Conservation (phyloP, 2,329 filamentous ascomycete genomes). For the Delphinella strobiligena region DNA sequence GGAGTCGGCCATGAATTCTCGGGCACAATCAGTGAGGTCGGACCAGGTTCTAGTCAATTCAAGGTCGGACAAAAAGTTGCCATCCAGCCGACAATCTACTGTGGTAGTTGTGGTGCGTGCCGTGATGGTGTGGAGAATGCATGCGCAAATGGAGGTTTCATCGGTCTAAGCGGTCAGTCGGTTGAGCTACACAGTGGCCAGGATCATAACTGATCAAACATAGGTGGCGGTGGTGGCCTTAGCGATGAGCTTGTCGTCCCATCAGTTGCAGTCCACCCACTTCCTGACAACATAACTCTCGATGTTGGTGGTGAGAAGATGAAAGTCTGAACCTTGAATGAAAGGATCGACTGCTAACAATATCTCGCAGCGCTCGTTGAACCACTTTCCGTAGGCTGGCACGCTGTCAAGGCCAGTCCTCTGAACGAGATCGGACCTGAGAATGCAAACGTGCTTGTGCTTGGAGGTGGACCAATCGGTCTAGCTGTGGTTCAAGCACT, state of each 20-base stretch:
- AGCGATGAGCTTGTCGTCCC: constrained; percentile 42
- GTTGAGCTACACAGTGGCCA: background rate
- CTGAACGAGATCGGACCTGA: constrained; percentile 19
- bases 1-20: constrained; percentile 53
- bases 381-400: constrained; percentile 53
- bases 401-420: constrained; percentile 42
- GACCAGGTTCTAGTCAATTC: constrained; percentile 30
- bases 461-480: constrained; percentile 51
- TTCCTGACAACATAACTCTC: constrained; percentile 41
- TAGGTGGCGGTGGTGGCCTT: constrained; percentile 34
- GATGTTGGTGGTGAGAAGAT: constrained; percentile 28
- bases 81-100: constrained; percentile 45
- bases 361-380: constrained; percentile 42
- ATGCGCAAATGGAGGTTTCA: constrained; percentile 44
- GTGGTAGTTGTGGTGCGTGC: constrained; percentile 45
- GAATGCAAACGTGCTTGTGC: constrained; percentile 1
- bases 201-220: background rate
- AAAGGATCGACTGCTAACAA: background rate
- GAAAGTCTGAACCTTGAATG: background rate
- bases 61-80: constrained; percentile 47
- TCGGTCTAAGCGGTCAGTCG: constrained; percentile 8
- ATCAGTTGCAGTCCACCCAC: constrained; percentile 33
- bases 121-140: constrained; percentile 41
- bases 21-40: constrained; percentile 48
- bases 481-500: constrained; percentile 49